Conservation (phyloP, 2,329 filamentous ascomycete species). For the Lasiodiplodia citricola region DNA sequence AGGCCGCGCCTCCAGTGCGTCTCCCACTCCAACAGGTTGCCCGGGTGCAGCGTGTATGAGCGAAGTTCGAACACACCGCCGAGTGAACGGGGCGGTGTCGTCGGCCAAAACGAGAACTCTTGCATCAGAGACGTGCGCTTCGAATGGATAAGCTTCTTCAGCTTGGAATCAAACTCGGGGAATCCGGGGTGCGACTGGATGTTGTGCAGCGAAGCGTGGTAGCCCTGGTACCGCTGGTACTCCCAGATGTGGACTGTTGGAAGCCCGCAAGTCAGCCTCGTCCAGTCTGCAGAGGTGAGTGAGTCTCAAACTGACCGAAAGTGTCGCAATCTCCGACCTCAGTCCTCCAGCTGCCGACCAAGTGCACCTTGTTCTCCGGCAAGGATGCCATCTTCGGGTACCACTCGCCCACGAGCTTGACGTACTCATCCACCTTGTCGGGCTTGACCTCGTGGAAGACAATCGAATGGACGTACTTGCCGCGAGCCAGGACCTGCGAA, state of each 20-base stretch:
- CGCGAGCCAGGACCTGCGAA: slow-evolving; percentile 89
- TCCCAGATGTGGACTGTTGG: slow-evolving; percentile 97
- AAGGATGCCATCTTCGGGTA: slow-evolving; percentile 87
- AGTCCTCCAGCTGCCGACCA: slow-evolving; percentile 97
- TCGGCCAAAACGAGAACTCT: slow-evolving; percentile 99
- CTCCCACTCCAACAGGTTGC: slow-evolving; percentile 97
- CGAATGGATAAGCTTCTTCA: slow-evolving; percentile 81
- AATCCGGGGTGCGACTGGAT: slow-evolving; percentile 86
- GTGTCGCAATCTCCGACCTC: slow-evolving; percentile 98
- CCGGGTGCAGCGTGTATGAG: slow-evolving; percentile 94
- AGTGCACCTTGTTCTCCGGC: slow-evolving; percentile 89
- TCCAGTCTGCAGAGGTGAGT: slow-evolving; percentile 3
- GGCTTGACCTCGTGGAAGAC: slow-evolving; percentile 96
- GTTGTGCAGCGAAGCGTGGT: slow-evolving; percentile 86
- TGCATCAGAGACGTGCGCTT: slow-evolving; percentile 96
- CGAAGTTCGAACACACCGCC: slow-evolving; percentile 95
- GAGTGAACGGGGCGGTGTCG: slow-evolving; percentile 83
- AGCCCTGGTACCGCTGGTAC: slow-evolving; percentile 95
- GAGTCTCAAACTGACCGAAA: slow-evolving; percentile 69
- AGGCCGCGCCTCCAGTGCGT: slow-evolving; percentile 95
- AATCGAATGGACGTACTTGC: slow-evolving; percentile 98
- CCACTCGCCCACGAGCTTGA: slow-evolving; percentile 85
- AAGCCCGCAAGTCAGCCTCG: slow-evolving; percentile 29
- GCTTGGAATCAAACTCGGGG: slow-evolving; percentile 79
- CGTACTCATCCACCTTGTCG: slow-evolving; percentile 94